phyloP scores from a whole-genome alignment of 805 yeast genomes.

The Wickerhamiella parazyma region DNA sequence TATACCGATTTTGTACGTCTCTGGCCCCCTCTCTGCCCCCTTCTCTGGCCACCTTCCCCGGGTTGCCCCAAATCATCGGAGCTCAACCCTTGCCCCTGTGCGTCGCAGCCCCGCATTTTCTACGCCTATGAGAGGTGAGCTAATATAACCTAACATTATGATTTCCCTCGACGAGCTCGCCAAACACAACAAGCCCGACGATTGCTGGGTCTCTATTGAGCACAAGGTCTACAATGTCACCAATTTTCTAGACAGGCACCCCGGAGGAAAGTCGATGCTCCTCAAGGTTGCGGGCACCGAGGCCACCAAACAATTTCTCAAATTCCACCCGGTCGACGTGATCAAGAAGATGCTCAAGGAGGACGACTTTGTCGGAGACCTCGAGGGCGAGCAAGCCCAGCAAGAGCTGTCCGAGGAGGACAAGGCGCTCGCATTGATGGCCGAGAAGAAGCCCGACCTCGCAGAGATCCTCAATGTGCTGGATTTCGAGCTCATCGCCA shows the following conservation, averaged over 20 bases:
- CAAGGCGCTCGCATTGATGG: conserved; percentile 31
- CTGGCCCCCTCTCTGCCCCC: too few relatives aligned
- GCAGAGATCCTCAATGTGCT: conserved; percentile 58
- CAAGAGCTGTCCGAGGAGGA: conserved; percentile 32
- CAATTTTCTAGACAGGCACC: conserved; percentile 42
- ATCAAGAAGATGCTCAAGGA: conserved; percentile 46
- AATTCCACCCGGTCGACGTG: conserved; percentile 84
- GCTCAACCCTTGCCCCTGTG: too few relatives aligned
- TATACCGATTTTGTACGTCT: too few relatives aligned
- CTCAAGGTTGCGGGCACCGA: conserved; percentile 54
- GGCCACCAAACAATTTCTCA: conserved; percentile 74
- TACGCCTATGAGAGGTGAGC: neutral
- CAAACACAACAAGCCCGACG: conserved; percentile 43
- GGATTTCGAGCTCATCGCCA: conserved; percentile 81
- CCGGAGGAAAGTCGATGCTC: conserved; percentile 47
- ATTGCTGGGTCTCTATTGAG: conserved; percentile 77
- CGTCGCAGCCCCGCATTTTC: neutral
- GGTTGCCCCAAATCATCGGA: too few relatives aligned
- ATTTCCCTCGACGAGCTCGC: conserved; percentile 26
- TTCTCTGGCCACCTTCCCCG: too few relatives aligned
- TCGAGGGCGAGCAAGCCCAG: conserved; percentile 26
- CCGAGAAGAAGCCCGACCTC: conserved; percentile 48
- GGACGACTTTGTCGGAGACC: conserved; percentile 50
- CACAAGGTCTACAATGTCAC: conserved; percentile 71
- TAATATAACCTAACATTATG: neutral